Percentiles rank a stretch among this genome's conserved stretches.
phyloP scores from a whole-genome alignment of 257 asterid species.

The Osmanthus fragrans region DNA sequence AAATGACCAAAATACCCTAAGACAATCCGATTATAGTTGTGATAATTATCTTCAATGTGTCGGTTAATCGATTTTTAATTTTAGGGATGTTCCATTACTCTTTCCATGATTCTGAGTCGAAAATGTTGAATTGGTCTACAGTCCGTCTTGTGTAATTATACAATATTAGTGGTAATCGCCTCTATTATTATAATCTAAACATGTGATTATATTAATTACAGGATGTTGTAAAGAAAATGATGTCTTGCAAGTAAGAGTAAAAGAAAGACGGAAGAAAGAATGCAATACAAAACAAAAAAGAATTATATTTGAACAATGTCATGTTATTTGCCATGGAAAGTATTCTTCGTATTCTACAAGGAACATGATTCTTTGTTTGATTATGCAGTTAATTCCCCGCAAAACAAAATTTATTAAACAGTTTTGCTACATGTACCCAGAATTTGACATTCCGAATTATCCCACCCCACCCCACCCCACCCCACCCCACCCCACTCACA shows the following conservation, averaged over 20 bases:
- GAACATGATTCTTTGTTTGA: conserved; percentile 15
- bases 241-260: conserved; percentile 19
- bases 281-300: conserved; percentile 21
- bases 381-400: not conserved
- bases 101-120: not conserved
- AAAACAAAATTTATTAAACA: too few relatives aligned
- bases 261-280: conserved; percentile 49
- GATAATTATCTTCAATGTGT: too few relatives aligned
- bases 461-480: too few relatives aligned
- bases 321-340: conserved; percentile 26
- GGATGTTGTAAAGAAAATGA: conserved; percentile 21
- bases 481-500: too few relatives aligned
- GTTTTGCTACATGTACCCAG: too few relatives aligned
- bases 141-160: not conserved
- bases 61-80: too few relatives aligned
- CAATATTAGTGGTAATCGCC: conserved; percentile 1
- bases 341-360: conserved; percentile 18
- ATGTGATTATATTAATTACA: conserved; percentile 5
- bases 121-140: conserved; percentile 24
- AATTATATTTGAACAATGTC: conserved; percentile 13
- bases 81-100: conserved; percentile 10
- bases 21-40: not conserved
- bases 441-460: too few relatives aligned
- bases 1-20: conserved; percentile 33
- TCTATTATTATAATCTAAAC: not conserved